Base-by-base conservation (phyloP, 2,329 filamentous ascomycete genomes). In the Fusarium haematococcum region DNA sequence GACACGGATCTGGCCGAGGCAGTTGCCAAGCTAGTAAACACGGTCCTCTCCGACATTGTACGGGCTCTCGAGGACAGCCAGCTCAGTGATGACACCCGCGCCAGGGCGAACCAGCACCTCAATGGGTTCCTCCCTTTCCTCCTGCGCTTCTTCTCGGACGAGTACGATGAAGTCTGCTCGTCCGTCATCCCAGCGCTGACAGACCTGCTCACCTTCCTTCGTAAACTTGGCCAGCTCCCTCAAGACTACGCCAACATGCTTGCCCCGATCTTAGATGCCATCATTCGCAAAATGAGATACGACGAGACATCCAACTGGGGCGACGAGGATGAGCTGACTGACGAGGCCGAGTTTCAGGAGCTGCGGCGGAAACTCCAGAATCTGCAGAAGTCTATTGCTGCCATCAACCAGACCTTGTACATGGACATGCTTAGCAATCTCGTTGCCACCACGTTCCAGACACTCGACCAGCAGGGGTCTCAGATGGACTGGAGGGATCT, bases 131-230 rank as follows among this genome's bases (percentile, higher is more conserved):
- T 98, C 32, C 95, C 95, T 1, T 93, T 95, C 76, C 88, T 98
- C 14, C 87, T 99, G 60, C 94, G 96, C 43, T 98, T 98, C 86
- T 98, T 99, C 84, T 94, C 95, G 27, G 97, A 99, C 83, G 95
- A 99, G 81, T 99, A 97, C 82, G 97, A 99, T 83, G 97, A 99
- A 85, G 93, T 99, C 76, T 98, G 97, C 86, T 97, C 95, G 39
- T 97, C 95, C 14, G 95, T 98, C 68, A 97, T 99, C 71, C 94
- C 95, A 25, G 96, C 94, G 41, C 90, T 98, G 65, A 98, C 94
- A 58, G 97, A 99, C 79, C 90, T 98, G 58, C 89, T 99, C 70
- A 95, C 95, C 32, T 96, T 97, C 81, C 89, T 98, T 74, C 93
- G 97, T 67, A 97, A 95, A 83, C 87, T 95, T 41, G 89, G 92